These are phyloP conservation scores for Nitzschia putrida DNA, from an alignment of 108 stramenopile genomes.

Conservation along the genomic window DNA sequence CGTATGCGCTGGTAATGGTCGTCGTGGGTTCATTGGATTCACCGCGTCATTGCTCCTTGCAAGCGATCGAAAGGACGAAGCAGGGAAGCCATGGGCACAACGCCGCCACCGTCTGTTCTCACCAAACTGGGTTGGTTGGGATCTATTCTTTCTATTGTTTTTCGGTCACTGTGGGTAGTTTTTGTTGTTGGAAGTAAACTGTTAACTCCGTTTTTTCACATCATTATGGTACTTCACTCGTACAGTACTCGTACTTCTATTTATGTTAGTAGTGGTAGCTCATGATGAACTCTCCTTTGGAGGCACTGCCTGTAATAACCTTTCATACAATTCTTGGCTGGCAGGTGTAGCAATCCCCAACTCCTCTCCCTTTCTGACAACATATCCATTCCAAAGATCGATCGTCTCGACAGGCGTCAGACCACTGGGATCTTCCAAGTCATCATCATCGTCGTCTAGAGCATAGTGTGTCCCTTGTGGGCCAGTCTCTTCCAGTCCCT, in stretches of 20 bases:
- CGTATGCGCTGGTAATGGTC: constrained; percentile 82
- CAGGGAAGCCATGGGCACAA: constrained; percentile 57
- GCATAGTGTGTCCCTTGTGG: constrained; percentile 69
- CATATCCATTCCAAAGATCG: constrained; percentile 70
- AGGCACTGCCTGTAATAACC: no score
- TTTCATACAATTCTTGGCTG: constrained; percentile 40
- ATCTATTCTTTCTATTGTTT: constrained; percentile 6
- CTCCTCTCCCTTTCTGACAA: constrained; percentile 46
- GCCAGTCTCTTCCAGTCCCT: constrained; percentile 53
- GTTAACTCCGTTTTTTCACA: no score
- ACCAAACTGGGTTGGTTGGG: background rate
- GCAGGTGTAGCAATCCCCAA: constrained; percentile 47
- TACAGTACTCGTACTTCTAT: no score
- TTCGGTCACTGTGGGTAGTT: background rate
- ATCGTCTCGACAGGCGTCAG: constrained; percentile 53
- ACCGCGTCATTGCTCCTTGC: constrained; percentile 59
- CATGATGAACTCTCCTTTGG: no score
- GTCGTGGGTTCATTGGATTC: constrained; percentile 47
- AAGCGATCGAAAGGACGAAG: constrained; percentile 47
- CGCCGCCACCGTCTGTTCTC: constrained; percentile 63
- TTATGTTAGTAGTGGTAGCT: no score
- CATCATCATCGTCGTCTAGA: no score
- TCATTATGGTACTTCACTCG: no score
- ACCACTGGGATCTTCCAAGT: constrained; percentile 44
- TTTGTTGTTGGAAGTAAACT: background rate